Conservation (phyloP, 805 yeast species). For the Kuraishia ogatae region DNA sequence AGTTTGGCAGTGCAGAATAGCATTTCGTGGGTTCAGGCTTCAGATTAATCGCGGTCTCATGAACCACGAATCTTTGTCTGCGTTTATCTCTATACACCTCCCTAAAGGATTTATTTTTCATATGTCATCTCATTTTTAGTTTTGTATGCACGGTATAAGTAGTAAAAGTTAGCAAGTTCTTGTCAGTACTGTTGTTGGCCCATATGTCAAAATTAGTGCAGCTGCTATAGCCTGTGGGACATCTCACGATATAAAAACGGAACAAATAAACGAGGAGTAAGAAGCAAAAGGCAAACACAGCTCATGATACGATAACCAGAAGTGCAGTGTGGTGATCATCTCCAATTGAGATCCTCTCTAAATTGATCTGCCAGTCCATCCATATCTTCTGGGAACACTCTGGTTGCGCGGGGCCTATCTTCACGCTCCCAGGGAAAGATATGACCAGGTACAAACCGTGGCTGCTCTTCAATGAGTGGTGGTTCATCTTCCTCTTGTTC, state of each 20-base stretch:
- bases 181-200: no score
- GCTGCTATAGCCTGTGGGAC: neutral
- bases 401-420: slow-evolving; percentile 2
- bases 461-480: slow-evolving; percentile 6
- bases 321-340: neutral
- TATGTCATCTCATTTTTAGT: neutral
- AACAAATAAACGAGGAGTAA: no score
- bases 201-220: no score
- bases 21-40: no score
- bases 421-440: slow-evolving; percentile 27
- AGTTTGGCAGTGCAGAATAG: neutral
- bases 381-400: neutral
- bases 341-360: neutral
- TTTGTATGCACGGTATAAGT: neutral
- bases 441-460: slow-evolving; percentile 18
- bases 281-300: neutral
- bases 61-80: no score
- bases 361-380: neutral
- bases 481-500: neutral
- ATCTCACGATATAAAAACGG: neutral
- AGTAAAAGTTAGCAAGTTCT: no score
- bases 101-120: neutral
- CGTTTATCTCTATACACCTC: neutral
- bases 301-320: neutral
- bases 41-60: slow-evolving; percentile 2